These are phyloP conservation scores for Yarrowia yakushimensis DNA, from an alignment of 805 yeast genomes.

Conservation along the genomic window DNA sequence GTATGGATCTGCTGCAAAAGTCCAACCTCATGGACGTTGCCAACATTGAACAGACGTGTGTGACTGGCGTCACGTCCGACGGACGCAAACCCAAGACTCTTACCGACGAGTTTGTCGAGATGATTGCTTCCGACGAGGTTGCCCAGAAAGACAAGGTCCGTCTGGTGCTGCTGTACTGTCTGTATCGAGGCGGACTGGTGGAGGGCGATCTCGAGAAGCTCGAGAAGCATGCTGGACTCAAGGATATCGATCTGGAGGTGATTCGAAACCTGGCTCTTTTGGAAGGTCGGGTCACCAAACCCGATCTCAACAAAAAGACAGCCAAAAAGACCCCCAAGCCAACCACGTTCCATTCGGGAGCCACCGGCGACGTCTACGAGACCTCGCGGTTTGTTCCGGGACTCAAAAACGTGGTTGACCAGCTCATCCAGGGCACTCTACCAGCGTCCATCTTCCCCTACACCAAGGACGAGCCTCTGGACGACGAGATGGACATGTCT, in stretches of 20 bases:
- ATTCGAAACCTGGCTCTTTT: slow-evolving; percentile 56
- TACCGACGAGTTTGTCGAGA: slow-evolving; percentile 57
- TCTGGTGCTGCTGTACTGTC: slow-evolving; percentile 65
- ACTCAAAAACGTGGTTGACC: slow-evolving; percentile 54
- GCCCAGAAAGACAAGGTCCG: slow-evolving; percentile 69
- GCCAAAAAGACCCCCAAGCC: slow-evolving; percentile 32
- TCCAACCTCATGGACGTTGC: slow-evolving; percentile 66
- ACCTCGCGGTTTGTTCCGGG: slow-evolving; percentile 68
- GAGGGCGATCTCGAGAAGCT: slow-evolving; percentile 70
- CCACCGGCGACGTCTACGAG: slow-evolving; percentile 36
- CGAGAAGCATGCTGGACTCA: slow-evolving; percentile 49
- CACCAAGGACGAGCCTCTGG: slow-evolving; percentile 62
- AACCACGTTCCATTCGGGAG: slow-evolving; percentile 30
- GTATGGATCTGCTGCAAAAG: slow-evolving; percentile 56
- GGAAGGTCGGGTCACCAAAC: slow-evolving; percentile 56
- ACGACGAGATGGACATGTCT: slow-evolving; percentile 39
- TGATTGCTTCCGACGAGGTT: slow-evolving; percentile 42
- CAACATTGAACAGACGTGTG: slow-evolving; percentile 80
- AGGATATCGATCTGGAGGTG: slow-evolving; percentile 47
- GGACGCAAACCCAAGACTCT: slow-evolving; percentile 56
- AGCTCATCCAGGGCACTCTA: slow-evolving; percentile 47
- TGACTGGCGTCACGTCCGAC: slow-evolving; percentile 65
- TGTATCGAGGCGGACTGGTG: slow-evolving; percentile 68
- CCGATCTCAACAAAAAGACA: slow-evolving; percentile 35
- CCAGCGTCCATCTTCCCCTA: slow-evolving; percentile 66